Evolutionary conservation across 2,329 filamentous ascomycete genomes (phyloP).

Genomic region (Fusarium sp.): DNA sequence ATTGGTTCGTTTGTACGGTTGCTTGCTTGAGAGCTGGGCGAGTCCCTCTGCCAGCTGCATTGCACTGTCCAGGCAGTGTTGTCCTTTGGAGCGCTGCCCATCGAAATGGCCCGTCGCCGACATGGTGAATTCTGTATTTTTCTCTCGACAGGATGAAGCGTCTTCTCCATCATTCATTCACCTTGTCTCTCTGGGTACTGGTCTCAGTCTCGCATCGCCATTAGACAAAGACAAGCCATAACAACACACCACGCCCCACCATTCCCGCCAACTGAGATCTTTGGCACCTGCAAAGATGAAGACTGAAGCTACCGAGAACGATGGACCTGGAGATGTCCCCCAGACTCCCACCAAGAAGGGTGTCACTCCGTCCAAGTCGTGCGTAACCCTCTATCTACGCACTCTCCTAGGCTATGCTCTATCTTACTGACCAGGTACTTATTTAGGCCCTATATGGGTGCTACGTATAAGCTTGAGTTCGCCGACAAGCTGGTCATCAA

Average conservation of each 20-base stretch:
- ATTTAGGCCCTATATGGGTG: neutral
- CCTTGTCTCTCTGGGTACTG: neutral
- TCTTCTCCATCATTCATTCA: neutral
- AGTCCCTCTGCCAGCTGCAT: neutral
- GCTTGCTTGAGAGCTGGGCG: neutral
- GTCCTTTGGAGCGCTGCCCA: neutral
- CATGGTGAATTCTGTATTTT: neutral
- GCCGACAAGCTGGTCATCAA: neutral
- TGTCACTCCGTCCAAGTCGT: neutral
- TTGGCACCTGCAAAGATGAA: neutral
- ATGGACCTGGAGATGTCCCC: neutral
- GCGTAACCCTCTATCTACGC: neutral
- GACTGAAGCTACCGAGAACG: neutral
- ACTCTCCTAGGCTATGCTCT: neutral
- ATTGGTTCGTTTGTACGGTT: neutral
- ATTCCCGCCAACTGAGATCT: neutral
- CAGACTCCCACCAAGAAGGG: neutral
- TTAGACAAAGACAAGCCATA: neutral
- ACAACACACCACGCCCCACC: neutral
- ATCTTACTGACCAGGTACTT: neutral
- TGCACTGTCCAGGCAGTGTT: neutral
- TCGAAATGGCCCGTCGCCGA: neutral
- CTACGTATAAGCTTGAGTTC: neutral
- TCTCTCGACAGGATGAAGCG: neutral
- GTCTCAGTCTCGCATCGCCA: neutral